These are phyloP conservation scores for Canavalia ensiformis DNA, from an alignment of 306 rosid species.

Conservation along the genomic window DNA sequence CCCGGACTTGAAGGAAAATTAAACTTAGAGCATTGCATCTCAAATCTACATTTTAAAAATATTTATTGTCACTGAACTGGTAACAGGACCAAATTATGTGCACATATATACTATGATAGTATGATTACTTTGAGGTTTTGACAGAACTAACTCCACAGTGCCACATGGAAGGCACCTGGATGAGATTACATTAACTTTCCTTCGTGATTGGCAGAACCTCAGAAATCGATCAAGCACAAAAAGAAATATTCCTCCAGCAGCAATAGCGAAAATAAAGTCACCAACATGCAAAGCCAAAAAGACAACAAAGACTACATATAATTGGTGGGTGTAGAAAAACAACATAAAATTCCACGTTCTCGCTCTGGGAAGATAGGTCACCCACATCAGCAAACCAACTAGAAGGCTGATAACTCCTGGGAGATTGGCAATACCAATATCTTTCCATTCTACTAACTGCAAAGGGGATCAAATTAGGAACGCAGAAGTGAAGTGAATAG, in stretches of 20 bases:
- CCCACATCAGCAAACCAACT: conserved; percentile 94
- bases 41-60: conserved; percentile 60
- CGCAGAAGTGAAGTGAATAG: conserved; percentile 22
- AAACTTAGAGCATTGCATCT: conserved; percentile 94
- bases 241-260: conserved; percentile 83
- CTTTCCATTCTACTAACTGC: conserved; percentile 81
- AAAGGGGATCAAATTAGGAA: conserved; percentile 29
- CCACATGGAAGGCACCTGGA: conserved; percentile 88
- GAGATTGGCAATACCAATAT: conserved; percentile 73
- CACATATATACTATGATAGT: conserved; percentile 4
- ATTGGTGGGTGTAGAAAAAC: conserved; percentile 95
- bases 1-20: conserved; percentile 87
- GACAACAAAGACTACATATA: conserved; percentile 75
- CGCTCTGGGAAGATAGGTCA: conserved; percentile 82
- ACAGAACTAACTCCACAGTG: conserved; percentile 80
- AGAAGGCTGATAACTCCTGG: conserved; percentile 83
- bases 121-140: conserved; percentile 82
- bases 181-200: conserved; percentile 73
- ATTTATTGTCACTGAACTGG: conserved; percentile 40
- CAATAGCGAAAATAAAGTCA: conserved; percentile 74
- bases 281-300: conserved; percentile 91
- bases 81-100: background rate
- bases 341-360: conserved; percentile 80
- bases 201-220: conserved; percentile 88
- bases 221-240: conserved; percentile 90